phyloP scores from a whole-genome alignment of 2,329 filamentous ascomycete species.

The Neonectria sp. region DNA sequence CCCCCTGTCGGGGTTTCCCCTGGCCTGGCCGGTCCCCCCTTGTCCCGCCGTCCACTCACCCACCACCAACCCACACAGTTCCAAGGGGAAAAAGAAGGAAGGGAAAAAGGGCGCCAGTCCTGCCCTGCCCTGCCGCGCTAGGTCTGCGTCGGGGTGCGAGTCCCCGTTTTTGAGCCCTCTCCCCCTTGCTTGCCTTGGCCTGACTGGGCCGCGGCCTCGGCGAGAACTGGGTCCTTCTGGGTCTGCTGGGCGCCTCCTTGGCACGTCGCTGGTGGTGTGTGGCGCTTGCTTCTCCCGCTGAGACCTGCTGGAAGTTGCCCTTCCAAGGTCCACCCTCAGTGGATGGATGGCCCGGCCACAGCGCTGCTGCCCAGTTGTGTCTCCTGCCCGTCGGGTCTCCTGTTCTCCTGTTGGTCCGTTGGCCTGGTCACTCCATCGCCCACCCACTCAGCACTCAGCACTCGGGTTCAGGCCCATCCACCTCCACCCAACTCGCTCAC shows the following conservation, averaged over 20 bases:
- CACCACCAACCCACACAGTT: constrained; percentile 5
- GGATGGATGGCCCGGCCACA: not conserved
- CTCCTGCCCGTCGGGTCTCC: constrained; percentile 23
- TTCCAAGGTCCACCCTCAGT: not conserved
- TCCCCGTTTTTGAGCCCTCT: constrained; percentile 9
- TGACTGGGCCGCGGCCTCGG: constrained; percentile 13
- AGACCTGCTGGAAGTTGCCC: constrained; percentile 1
- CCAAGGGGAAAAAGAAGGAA: constrained; percentile 8
- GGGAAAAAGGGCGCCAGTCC: constrained; percentile 15
- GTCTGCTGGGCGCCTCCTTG: not conserved
- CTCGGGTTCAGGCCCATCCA: constrained; percentile 16
- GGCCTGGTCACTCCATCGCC: constrained; percentile 4
- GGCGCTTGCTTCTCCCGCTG: not conserved
- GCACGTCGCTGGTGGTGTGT: not conserved
- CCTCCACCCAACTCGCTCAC: constrained; percentile 6
- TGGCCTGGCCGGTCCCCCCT: not conserved
- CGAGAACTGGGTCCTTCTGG: constrained; percentile 4
- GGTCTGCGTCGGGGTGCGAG: not conserved
- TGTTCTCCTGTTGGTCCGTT: constrained; percentile 42
- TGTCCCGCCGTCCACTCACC: not conserved
- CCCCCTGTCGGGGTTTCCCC: not conserved
- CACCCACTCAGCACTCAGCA: constrained; percentile 28
- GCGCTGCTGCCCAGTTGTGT: not conserved
- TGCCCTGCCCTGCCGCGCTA: constrained; percentile 16
- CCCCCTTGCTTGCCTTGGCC: constrained; percentile 13